Evolutionary conservation across 495 filamentous ascomycete genomes (phyloP).

Genomic region (Beverwykella pulmonaria): DNA sequence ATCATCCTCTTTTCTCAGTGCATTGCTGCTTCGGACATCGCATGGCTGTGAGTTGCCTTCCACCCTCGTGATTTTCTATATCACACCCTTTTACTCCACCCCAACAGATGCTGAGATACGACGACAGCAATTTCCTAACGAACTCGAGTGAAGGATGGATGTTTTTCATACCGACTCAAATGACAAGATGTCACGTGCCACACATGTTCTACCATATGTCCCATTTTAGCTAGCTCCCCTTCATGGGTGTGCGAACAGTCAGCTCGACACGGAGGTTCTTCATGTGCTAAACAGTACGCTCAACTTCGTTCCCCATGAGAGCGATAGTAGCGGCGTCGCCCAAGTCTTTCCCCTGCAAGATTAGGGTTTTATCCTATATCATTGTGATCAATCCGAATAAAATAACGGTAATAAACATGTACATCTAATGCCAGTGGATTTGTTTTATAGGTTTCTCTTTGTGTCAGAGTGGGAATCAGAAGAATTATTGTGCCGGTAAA

Average conservation of each 20-base stretch:
- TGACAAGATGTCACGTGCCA: neutral
- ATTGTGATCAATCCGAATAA: neutral
- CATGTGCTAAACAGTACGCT: neutral
- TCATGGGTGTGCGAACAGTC: too few species aligned
- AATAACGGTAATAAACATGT: neutral
- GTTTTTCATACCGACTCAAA: neutral
- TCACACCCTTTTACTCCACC: too few species aligned
- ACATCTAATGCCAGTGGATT: neutral
- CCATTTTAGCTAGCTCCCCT: too few species aligned
- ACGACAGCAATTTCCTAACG: neutral
- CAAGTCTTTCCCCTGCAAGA: neutral
- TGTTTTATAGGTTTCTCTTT: neutral
- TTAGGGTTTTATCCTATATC: neutral
- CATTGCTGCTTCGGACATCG: too few species aligned
- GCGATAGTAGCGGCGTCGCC: neutral
- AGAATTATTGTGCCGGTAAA: too few species aligned
- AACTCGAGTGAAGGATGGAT: too few species aligned
- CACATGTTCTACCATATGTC: too few species aligned
- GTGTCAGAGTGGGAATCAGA: neutral
- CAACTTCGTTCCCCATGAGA: conserved; percentile 7
- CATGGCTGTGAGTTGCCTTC: too few species aligned
- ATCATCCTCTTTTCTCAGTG: too few species aligned
- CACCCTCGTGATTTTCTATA: too few species aligned
- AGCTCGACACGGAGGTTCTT: too few species aligned
- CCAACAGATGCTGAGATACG: neutral